Base-by-base conservation (phyloP, 2,329 filamentous ascomycete genomes). In the Fusarium pseudonygamai region DNA sequence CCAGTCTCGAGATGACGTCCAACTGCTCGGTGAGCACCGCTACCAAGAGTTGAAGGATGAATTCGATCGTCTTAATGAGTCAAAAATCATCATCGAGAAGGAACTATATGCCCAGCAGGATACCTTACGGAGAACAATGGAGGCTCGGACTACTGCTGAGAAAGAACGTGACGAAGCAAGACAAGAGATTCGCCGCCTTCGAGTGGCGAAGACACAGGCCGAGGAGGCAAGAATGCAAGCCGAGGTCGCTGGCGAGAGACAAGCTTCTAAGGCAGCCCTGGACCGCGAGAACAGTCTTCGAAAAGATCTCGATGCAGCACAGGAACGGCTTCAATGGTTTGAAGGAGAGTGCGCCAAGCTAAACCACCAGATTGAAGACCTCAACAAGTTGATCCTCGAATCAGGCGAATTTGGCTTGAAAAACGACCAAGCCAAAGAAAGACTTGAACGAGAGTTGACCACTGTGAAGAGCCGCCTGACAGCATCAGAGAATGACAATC, bases 61-160 rank as follows among this genome's bases (percentile, higher is more conserved):
- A 74, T 97, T 91, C 76, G 92, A 97, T 56, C 89, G 90, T 39
- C 87, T 98, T 39, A 97, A 97, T 77, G 95, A 98, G 72, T 92
- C 94, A 34, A 99, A 99, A 82, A 97, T 98, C 77, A 97, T 92
- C 52, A 97, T 99, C 72, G 96, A 99, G 82, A 98, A 98, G 82
- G 96, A 98, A 82, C 92, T 99, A 81, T 98, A 98, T 80, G 92
- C 93, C 10, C 96, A 98, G 79, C 95, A 98, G 81, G 96, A 99
- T 79, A 93, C 93, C 16, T 88, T 98, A 50, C 91, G 96, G 42
- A 91, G 96, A 61, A 93, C 95, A 16, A 94, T 93, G 74, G 95
- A 97, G 81, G 92, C 93, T 52, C 90, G 94, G 37, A 87, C 91
- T 10, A 89, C 90, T 10, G 94, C 94, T 2, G 96, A 99, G 80